Percentiles rank a stretch among this genome's conserved stretches.
Conservation (phyloP, 805 yeast species). For the Jamesozyma gamospora region DNA sequence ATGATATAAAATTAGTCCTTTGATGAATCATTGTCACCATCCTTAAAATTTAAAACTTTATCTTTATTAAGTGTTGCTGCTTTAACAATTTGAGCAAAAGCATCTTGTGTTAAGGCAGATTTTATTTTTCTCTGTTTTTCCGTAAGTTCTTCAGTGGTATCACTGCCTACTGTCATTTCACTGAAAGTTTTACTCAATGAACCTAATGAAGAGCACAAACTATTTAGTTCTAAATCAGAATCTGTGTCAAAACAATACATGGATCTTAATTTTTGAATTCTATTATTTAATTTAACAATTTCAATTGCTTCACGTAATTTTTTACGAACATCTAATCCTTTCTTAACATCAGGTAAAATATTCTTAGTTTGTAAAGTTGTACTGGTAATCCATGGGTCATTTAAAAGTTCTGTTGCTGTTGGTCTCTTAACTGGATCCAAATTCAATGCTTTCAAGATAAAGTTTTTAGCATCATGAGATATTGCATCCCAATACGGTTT, state of each 20-base stretch:
- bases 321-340: constrained; percentile 73
- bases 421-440: constrained; percentile 60
- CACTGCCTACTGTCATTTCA: constrained; percentile 5
- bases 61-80: constrained; percentile 57
- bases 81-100: constrained; percentile 60
- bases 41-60: constrained; percentile 14
- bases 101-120: constrained; percentile 36
- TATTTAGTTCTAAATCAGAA: constrained; percentile 23
- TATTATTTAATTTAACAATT: constrained; percentile 68
- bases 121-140: constrained; percentile 17
- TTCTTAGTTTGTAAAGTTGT: constrained; percentile 42
- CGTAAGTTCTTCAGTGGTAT: constrained; percentile 1
- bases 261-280: constrained; percentile 58
- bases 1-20: neutral
- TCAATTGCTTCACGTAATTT: constrained; percentile 81
- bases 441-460: constrained; percentile 61
- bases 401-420: constrained; percentile 51
- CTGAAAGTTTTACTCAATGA: constrained; percentile 7
- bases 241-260: constrained; percentile 34
- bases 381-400: constrained; percentile 66
- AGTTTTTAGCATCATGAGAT: constrained; percentile 68
- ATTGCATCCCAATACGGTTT: constrained; percentile 78
- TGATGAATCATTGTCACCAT: neutral
- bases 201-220: constrained; percentile 8
- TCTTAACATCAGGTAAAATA: constrained; percentile 69